Percentiles rank a stretch among this genome's conserved stretches.
phyloP scores from a whole-genome alignment of 306 rosid genomes.

The Sesbania bispinosa region DNA sequence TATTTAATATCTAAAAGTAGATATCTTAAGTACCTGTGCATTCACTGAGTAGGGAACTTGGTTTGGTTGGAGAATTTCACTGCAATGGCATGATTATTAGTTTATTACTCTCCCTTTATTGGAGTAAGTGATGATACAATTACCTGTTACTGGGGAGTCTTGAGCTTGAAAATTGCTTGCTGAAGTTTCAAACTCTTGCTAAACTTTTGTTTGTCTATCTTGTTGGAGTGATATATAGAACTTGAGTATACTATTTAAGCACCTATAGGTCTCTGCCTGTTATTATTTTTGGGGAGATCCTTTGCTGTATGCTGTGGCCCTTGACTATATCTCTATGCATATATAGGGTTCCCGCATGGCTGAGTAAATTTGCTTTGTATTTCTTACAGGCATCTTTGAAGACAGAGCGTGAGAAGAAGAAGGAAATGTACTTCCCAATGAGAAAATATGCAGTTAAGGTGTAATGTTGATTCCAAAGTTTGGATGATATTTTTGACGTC shows the following conservation, averaged over 20 bases:
- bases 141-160: neutral
- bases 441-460: slow-evolving; percentile 67
- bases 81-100: neutral
- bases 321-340: too few relatives aligned
- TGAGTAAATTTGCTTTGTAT: slow-evolving; percentile 1
- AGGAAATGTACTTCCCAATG: slow-evolving; percentile 55
- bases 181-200: neutral
- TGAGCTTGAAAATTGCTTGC: neutral
- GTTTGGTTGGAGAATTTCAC: neutral
- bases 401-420: slow-evolving; percentile 51
- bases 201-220: neutral
- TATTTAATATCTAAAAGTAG: too few relatives aligned
- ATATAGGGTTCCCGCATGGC: too few relatives aligned
- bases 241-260: neutral
- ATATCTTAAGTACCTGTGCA: neutral
- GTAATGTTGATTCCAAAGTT: slow-evolving; percentile 15
- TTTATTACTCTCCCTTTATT: neutral
- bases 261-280: neutral
- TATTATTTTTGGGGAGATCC: neutral
- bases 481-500: neutral
- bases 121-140: neutral
- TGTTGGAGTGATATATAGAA: neutral
- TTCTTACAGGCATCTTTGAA: slow-evolving; percentile 47
- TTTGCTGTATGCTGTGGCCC: too few relatives aligned
- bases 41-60: neutral